Percentiles rank a stretch among this genome's conserved stretches.
phyloP scores from a whole-genome alignment of 169 alveolate species.

The Plasmodium gaboni region DNA sequence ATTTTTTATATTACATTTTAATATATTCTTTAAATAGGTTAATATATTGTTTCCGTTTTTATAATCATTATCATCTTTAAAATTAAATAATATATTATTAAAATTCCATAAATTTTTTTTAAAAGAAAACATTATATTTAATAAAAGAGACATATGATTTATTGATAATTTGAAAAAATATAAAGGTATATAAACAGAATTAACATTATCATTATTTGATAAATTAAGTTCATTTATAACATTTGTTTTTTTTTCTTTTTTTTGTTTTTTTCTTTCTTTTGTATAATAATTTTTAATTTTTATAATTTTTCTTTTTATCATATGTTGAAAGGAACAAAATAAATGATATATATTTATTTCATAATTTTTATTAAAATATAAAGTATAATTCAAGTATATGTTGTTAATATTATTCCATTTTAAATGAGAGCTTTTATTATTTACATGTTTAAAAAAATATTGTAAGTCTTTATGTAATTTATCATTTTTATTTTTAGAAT shows the following conservation, averaged over 20 bases:
- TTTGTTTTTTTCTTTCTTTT: not conserved
- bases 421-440: not conserved
- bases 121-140: constrained; percentile 47
- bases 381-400: constrained; percentile 39
- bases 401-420: constrained; percentile 23
- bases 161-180: constrained; percentile 21
- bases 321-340: constrained; percentile 2
- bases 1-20: not conserved
- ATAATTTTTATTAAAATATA: constrained; percentile 56
- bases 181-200: constrained; percentile 13
- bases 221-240: not conserved
- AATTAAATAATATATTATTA: not conserved
- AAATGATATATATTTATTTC: constrained; percentile 17
- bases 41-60: not conserved
- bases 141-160: constrained; percentile 21
- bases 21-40: not conserved
- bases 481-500: not conserved
- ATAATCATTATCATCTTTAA: not conserved
- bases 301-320: not conserved
- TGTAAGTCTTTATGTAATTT: constrained; percentile 1
- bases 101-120: constrained; percentile 54
- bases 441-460: constrained; percentile 43
- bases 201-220: not conserved
- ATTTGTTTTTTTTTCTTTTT: not conserved
- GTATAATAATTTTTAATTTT: not conserved